phyloP scores from a whole-genome alignment of 2,329 filamentous ascomycete species.

The Botrytis paeoniae region DNA sequence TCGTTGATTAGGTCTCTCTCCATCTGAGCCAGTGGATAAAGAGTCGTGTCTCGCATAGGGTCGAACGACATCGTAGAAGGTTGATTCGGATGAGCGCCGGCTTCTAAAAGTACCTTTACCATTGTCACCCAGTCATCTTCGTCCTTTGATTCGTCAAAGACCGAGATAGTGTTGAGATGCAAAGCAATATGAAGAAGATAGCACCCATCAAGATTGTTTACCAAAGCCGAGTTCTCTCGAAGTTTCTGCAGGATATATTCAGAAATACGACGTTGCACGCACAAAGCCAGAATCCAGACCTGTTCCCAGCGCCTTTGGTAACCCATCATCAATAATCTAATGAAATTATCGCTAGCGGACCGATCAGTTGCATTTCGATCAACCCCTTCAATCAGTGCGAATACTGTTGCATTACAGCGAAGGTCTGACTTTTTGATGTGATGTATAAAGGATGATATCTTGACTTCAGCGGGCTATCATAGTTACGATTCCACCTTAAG shows the following conservation, averaged over 20 bases:
- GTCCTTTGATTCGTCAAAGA: rapidly evolving
- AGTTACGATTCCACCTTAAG: no score
- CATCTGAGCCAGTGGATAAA: no score
- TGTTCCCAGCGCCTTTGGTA: neutral
- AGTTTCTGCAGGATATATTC: neutral
- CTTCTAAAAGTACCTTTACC: neutral
- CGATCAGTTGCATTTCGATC: neutral
- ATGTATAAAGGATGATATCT: neutral
- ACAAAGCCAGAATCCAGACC: neutral
- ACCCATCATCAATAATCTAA: neutral
- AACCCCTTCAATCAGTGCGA: neutral
- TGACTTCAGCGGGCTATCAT: neutral
- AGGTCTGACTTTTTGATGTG: neutral
- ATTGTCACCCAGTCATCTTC: neutral
- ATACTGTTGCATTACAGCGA: neutral
- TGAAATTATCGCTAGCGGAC: neutral
- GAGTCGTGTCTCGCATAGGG: neutral
- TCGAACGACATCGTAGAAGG: neutral
- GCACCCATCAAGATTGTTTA: neutral
- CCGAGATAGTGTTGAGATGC: rapidly evolving
- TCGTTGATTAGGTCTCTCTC: neutral
- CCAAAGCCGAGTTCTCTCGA: no score
- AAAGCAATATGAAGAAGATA: neutral
- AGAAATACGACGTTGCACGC: neutral
- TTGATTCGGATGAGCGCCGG: neutral